A percentile compares a stretch with the other conserved stretches of the same genome.
These are phyloP conservation scores for Phytophthora pinifolia DNA, from an alignment of 352 stramenopile species.

Conservation along the genomic window DNA sequence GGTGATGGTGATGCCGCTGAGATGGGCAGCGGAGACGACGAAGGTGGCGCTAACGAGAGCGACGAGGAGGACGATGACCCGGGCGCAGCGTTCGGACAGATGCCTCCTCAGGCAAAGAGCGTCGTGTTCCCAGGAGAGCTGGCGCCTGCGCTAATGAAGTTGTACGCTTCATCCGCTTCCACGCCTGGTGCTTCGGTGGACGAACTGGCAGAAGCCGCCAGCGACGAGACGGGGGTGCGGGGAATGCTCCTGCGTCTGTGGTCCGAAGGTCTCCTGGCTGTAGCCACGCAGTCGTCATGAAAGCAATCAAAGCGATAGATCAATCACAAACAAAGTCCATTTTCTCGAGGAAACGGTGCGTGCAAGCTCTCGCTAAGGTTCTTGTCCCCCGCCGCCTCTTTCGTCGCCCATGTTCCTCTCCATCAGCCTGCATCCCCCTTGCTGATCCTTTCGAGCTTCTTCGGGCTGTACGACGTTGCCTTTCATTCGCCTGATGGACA, in stretches of 20 bases:
- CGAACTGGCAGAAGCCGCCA: conserved; percentile 39
- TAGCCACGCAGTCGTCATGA: conserved; percentile 25
- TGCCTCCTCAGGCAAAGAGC: conserved; percentile 48
- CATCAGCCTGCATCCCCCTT: no score
- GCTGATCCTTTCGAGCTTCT: no score
- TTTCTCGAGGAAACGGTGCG: conserved; percentile 28
- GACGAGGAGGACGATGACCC: conserved; percentile 36
- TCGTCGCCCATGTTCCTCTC: conserved; percentile 28
- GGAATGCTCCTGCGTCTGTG: conserved; percentile 84
- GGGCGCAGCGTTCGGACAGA: conserved; percentile 32
- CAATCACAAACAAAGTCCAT: conserved; percentile 51
- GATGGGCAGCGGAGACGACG: conserved; percentile 28
- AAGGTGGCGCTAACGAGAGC: conserved; percentile 33
- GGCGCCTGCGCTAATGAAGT: conserved; percentile 61
- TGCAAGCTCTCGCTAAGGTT: conserved; percentile 24
- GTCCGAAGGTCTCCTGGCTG: conserved; percentile 65
- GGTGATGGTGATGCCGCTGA: conserved; percentile 22
- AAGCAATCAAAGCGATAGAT: conserved; percentile 15
- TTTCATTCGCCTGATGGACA: conserved; percentile 22
- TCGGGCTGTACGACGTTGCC: conserved; percentile 19
- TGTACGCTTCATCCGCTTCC: conserved; percentile 51
- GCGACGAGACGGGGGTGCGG: conserved; percentile 63
- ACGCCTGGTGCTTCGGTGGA: conserved; percentile 30
- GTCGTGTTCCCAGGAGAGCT: conserved; percentile 70
- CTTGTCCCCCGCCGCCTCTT: conserved; percentile 5